These are phyloP conservation scores for Pseudogymnoascus sp. DNA, from an alignment of 2,329 filamentous ascomycete species.

Conservation along the genomic window DNA sequence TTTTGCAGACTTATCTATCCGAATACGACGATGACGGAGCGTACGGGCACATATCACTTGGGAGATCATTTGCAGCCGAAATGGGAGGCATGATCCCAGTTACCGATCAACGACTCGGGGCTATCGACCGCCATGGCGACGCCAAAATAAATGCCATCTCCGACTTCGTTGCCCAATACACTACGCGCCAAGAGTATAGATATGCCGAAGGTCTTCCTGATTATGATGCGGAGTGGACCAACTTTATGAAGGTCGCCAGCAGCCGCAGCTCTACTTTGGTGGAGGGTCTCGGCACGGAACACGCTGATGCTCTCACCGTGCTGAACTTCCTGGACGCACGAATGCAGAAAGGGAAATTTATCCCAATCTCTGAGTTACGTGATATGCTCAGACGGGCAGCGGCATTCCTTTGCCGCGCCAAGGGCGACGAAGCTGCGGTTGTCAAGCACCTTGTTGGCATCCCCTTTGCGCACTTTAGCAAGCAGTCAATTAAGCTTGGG, in stretches of 20 bases:
- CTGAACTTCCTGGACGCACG: slow-evolving; percentile 66
- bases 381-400: slow-evolving; percentile 79
- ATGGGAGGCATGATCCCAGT: slow-evolving; percentile 80
- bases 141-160: slow-evolving; percentile 83
- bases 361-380: slow-evolving; percentile 66
- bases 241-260: slow-evolving; percentile 47
- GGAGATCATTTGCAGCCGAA: slow-evolving; percentile 87
- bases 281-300: slow-evolving; percentile 36
- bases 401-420: slow-evolving; percentile 71
- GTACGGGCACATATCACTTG: slow-evolving; percentile 86
- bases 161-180: slow-evolving; percentile 95
- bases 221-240: slow-evolving; percentile 57
- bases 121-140: slow-evolving; percentile 66
- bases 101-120: slow-evolving; percentile 77
- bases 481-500: slow-evolving; percentile 90
- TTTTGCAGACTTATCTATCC: slow-evolving; percentile 92
- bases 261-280: slow-evolving; percentile 35
- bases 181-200: slow-evolving; percentile 89
- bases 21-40: slow-evolving; percentile 87
- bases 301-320: slow-evolving; percentile 52
- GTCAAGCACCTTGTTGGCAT: slow-evolving; percentile 85
- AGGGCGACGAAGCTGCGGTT: slow-evolving; percentile 67
- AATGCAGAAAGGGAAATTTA: slow-evolving; percentile 58
- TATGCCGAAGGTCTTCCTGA: slow-evolving; percentile 70
- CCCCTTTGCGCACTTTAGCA: slow-evolving; percentile 87